Base-by-base conservation (phyloP, 176 grass and related monocot genomes). In the Oryza punctata region DNA sequence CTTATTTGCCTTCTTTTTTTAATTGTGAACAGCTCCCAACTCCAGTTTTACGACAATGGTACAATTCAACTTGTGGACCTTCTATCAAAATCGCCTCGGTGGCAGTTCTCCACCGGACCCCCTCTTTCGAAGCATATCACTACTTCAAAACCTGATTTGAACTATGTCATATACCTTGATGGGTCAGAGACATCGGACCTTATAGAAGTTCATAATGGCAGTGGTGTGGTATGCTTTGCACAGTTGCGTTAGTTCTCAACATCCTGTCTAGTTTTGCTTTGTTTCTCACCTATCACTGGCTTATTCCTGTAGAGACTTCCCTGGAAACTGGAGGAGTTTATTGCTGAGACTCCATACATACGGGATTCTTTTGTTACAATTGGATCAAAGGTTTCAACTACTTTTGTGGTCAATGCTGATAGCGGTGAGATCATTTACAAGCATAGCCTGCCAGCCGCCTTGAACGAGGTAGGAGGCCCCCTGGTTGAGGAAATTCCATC, bases 341-440 rank as follows among this genome's bases (percentile, higher is more conserved):
- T 96, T 2, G 60, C 89, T 9, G 91, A 77, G 89, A 91, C 91
- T 87, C 96, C 96, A 47, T 85, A 92, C 47, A 84, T 99, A 70
- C 77, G 88, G 50, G 89, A 89, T 86, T 94, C 96, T 85, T 70
- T 90, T 83, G 85, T 99, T 74, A 99, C 87, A 40, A 78, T 91
- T 78, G 96, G 96, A 37, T 94, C 96, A 49, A 99, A 96, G 82
- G 72, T 79, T 27, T 92, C 96, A 66, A 99, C 91, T 21, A 82
- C 92, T 45, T 99, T 94, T 75, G 82, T 78, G 0, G 84, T 99
- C 57, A 52, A 92, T 82, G 89, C 91, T 67, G 93, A 96, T 74
- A 92, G 75, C 3, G 96, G 96, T 21, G 91, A 96, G 71, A 80
- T 96, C 78, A 84, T 99, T 84, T 90, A 96, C 82, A 91, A 81